Conservation (phyloP, 129 eudicot species). For the Chrysanthemum lavandulifolium region DNA sequence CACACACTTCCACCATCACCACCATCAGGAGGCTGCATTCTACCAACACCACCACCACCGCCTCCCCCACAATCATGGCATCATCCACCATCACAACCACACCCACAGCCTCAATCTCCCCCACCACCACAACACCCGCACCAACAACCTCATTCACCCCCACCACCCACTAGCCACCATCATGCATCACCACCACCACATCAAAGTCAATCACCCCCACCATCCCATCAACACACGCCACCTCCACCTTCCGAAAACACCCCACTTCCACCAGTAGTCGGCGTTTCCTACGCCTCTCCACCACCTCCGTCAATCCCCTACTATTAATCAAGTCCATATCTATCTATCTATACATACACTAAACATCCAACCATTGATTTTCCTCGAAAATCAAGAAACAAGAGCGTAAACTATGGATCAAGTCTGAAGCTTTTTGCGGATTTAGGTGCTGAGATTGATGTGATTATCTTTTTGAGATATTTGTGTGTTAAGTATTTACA, state of each 20-base stretch:
- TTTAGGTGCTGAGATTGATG: constrained; percentile 26
- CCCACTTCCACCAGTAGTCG: constrained; percentile 39
- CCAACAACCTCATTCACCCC: constrained; percentile 23
- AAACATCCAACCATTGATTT: constrained; percentile 15
- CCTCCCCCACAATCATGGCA: constrained; percentile 17
- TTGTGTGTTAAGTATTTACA: constrained; percentile 25
- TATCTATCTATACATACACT: constrained; percentile 24
- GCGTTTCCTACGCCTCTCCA: constrained; percentile 41
- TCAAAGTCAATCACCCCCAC: constrained; percentile 39
- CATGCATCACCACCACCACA: constrained; percentile 30
- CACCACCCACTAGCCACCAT: constrained; percentile 33
- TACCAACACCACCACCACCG: constrained; percentile 39
- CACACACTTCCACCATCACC: constrained; percentile 30
- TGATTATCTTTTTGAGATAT: constrained; percentile 1
- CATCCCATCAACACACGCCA: constrained; percentile 25
- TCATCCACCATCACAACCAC: constrained; percentile 35
- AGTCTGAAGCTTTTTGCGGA: constrained; percentile 35
- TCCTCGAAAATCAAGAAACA: constrained; percentile 12
- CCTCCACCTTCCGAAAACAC: constrained; percentile 27
- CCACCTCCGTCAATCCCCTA: constrained; percentile 40
- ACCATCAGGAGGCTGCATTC: constrained; percentile 23
- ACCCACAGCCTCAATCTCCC: constrained; percentile 38
- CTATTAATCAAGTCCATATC: constrained; percentile 25
- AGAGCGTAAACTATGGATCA: constrained; percentile 15
- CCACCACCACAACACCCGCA: constrained; percentile 34